Percentiles rank a stretch among this genome's conserved stretches.
Evolutionary conservation across 2,329 filamentous ascomycete species (phyloP).

Genomic region (Aspergillus sp.): DNA sequence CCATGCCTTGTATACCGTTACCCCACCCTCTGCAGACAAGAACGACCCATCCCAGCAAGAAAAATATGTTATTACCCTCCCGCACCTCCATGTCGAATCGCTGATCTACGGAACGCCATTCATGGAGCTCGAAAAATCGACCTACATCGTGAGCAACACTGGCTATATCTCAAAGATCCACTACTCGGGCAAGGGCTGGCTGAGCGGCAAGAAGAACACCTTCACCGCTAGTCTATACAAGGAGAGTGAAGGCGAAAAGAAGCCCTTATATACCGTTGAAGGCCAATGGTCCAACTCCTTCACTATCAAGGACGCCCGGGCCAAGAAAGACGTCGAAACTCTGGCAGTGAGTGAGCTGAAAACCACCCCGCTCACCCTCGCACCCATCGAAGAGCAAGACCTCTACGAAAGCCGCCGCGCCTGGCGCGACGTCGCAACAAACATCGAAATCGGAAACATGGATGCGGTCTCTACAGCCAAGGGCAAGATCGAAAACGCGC

Average conservation of each 20-base stretch:
- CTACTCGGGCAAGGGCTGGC: slow-evolving; percentile 90
- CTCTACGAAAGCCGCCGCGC: slow-evolving; percentile 83
- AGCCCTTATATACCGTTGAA: slow-evolving; percentile 73
- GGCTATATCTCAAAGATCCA: slow-evolving; percentile 89
- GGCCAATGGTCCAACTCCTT: slow-evolving; percentile 91
- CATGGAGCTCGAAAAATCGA: slow-evolving; percentile 82
- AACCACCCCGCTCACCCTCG: slow-evolving; percentile 68
- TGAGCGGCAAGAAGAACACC: slow-evolving; percentile 93
- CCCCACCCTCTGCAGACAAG: slow-evolving; percentile 53
- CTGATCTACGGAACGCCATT: slow-evolving; percentile 74
- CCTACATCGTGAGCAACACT: slow-evolving; percentile 81
- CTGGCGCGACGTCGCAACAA: slow-evolving; percentile 81
- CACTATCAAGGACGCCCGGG: slow-evolving; percentile 68
- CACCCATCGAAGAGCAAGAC: slow-evolving; percentile 75
- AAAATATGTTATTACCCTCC: slow-evolving; percentile 87
- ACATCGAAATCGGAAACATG: slow-evolving; percentile 80
- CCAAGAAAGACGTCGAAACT: slow-evolving; percentile 52
- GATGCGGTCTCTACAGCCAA: slow-evolving; percentile 77
- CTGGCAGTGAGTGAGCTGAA: slow-evolving; percentile 61
- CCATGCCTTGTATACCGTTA: slow-evolving; percentile 77
- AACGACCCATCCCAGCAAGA: slow-evolving; percentile 49
- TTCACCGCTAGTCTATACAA: slow-evolving; percentile 75
- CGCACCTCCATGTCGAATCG: slow-evolving; percentile 88
- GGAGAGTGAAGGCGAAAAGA: slow-evolving; percentile 64
- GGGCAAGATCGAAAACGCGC: slow-evolving; percentile 83